These are phyloP conservation scores for Volvox reticuliferus DNA, from an alignment of 139 green algal genomes.

Conservation along the genomic window DNA sequence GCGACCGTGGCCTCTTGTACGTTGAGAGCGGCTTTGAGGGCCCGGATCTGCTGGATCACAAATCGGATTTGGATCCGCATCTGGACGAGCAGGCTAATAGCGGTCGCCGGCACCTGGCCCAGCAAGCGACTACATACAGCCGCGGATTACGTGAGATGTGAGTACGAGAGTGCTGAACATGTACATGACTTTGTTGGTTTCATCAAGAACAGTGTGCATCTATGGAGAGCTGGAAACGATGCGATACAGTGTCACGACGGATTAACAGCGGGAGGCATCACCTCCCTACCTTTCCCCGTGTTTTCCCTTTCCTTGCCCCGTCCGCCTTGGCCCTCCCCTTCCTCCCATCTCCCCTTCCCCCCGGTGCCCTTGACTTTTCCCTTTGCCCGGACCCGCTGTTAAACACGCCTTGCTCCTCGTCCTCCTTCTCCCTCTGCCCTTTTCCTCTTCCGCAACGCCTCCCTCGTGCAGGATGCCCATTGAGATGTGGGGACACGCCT, in stretches of 20 bases:
- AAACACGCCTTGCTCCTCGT: no score
- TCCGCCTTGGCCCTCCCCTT: not conserved
- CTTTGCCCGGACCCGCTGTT: no score
- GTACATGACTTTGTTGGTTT: not conserved
- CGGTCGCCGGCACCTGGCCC: not conserved
- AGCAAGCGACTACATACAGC: not conserved
- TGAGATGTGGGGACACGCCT: conserved; percentile 50
- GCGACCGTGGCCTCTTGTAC: not conserved
- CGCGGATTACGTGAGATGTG: conserved; percentile 30
- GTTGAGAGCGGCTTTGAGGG: conserved; percentile 32
- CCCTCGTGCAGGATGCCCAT: conserved; percentile 22
- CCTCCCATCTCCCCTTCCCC: not conserved
- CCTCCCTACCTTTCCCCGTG: no score
- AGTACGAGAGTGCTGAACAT: not conserved
- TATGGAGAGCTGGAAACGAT: no score
- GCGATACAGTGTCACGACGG: no score
- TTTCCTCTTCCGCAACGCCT: not conserved
- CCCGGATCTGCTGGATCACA: not conserved
- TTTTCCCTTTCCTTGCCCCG: no score
- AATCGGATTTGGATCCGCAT: not conserved
- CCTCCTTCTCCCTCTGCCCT: not conserved
- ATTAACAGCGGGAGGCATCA: no score
- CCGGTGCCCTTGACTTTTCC: not conserved
- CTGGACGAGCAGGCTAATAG: not conserved
- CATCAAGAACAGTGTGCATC: no score